Base-by-base conservation (phyloP, 805 yeast genomes). In the Komagataella mondaviorum region DNA sequence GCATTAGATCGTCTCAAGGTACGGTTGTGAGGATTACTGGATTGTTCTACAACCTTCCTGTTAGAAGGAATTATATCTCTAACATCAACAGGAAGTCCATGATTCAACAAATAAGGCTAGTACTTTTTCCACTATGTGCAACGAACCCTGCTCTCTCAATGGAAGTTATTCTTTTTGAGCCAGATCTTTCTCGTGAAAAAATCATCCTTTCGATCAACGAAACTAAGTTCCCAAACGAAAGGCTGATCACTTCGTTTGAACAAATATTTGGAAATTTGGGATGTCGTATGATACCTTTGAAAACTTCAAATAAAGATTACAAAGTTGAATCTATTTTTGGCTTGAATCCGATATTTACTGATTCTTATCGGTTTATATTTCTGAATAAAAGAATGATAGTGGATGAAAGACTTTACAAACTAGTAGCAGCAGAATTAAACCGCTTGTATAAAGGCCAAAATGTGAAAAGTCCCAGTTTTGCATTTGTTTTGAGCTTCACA, bases 341-440 rank as follows among this genome's bases (percentile, higher is more conserved):
- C 0, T 58, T 56, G 3, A 44, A 51, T 0, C 67, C 76, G 1
- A 54, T 63, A 1, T 67, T 66, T 51, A 59, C 71, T 0, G 70
- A 63, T 46, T 53, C 57, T 1, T 65, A 68, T 52, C 85, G 80
- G 55, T 71, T 67, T 49, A 56, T 78, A 1, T 74, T 68, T 50
- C 55, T 76, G 20, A 78, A 81, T 59, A 69, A 69, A 2, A 63
- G 74, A 22, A 62, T 57, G 8, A 57, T 70, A 16, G 7, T 45
- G 0, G 63, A 66, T 50, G 47, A 51, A 2, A 52, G 51, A 4
- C 18, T 69, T 7, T 23, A 47, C 1, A 56, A 53, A 17, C 48
- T 23, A 0, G 54, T 71, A 10, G 65, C 65, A 49, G 56, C 54
- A 39, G 20, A 55, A 6, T 69, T 70, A 30, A 14, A 12, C 39